Percentiles rank a stretch among this genome's conserved stretches.
phyloP scores from a whole-genome alignment of 768 basidiomycete genomes.

The Lanmaoa pseudosensibilis region DNA sequence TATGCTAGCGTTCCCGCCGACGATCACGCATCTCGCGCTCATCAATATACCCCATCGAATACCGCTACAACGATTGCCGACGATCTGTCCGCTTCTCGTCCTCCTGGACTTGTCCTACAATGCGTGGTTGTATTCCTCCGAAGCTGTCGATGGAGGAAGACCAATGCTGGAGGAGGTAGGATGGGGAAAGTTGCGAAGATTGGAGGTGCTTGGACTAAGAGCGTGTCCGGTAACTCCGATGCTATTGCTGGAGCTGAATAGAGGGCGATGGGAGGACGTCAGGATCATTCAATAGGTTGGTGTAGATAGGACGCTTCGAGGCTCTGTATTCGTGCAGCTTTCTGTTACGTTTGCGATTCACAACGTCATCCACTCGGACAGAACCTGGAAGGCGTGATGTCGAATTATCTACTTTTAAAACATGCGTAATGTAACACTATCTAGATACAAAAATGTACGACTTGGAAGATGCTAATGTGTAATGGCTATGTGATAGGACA shows the following conservation, averaged over 20 bases:
- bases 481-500: constrained; percentile 8
- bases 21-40: constrained; percentile 62
- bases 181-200: constrained; percentile 56
- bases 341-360: neutral
- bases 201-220: constrained; percentile 58
- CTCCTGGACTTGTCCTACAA: constrained; percentile 73
- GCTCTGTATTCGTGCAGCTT: neutral
- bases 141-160: constrained; percentile 11
- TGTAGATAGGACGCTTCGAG: neutral
- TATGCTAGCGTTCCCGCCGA: constrained; percentile 57
- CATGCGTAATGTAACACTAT: constrained; percentile 31
- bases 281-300: constrained; percentile 41
- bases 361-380: neutral
- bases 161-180: constrained; percentile 49
- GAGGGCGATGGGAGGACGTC: constrained; percentile 67
- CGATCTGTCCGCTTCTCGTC: constrained; percentile 58
- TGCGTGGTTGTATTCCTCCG: constrained; percentile 36
- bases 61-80: constrained; percentile 57
- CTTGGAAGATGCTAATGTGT: constrained; percentile 17
- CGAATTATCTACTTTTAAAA: constrained; percentile 17
- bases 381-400: neutral
- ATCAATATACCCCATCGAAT: constrained; percentile 49
- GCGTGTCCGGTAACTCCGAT: constrained; percentile 47
- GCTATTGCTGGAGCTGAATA: constrained; percentile 50
- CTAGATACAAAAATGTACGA: constrained; percentile 14